Evolutionary conservation across 2,329 filamentous ascomycete species (phyloP).

Genomic region (Botrytis hyacinthi): DNA sequence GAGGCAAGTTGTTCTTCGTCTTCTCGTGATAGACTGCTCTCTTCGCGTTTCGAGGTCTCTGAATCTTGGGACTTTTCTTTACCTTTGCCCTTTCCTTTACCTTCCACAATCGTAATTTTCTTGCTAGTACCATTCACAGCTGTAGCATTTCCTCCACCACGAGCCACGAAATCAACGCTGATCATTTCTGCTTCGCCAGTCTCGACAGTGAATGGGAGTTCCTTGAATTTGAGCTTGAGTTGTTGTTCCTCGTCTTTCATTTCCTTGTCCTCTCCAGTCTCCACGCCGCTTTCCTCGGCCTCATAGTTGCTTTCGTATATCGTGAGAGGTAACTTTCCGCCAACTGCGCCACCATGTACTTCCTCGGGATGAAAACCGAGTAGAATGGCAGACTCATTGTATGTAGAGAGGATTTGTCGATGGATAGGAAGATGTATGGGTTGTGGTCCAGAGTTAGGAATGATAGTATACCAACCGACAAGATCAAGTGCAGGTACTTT

Average conservation of each 20-base stretch:
- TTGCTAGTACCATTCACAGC: conserved; percentile 45
- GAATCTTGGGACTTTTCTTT: conserved; percentile 34
- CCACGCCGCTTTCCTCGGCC: conserved; percentile 54
- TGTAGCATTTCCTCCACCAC: conserved; percentile 77
- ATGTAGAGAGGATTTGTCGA: conserved; percentile 67
- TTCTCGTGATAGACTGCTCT: conserved; percentile 55
- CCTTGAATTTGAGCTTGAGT: conserved; percentile 71
- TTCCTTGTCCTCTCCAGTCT: conserved; percentile 63
- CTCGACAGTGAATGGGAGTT: conserved; percentile 83
- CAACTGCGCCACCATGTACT: conserved; percentile 54
- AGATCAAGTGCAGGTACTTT: conserved; percentile 79
- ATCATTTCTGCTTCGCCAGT: conserved; percentile 98
- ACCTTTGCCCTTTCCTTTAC: conserved; percentile 38
- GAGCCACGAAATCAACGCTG: conserved; percentile 87
- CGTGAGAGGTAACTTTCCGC: conserved; percentile 82
- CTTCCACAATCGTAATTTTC: conserved; percentile 32
- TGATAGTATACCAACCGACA: conserved; percentile 88
- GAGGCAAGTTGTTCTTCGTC: conserved; percentile 62
- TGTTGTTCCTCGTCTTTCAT: conserved; percentile 63
- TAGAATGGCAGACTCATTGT: conserved; percentile 82
- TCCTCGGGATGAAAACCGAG: conserved; percentile 78
- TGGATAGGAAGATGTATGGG: conserved; percentile 69
- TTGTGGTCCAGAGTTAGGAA: conserved; percentile 70
- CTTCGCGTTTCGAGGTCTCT: conserved; percentile 42
- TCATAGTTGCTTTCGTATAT: conserved; percentile 86